Conservation (phyloP, 345 rosid species). For the Moricandia arvensis region DNA sequence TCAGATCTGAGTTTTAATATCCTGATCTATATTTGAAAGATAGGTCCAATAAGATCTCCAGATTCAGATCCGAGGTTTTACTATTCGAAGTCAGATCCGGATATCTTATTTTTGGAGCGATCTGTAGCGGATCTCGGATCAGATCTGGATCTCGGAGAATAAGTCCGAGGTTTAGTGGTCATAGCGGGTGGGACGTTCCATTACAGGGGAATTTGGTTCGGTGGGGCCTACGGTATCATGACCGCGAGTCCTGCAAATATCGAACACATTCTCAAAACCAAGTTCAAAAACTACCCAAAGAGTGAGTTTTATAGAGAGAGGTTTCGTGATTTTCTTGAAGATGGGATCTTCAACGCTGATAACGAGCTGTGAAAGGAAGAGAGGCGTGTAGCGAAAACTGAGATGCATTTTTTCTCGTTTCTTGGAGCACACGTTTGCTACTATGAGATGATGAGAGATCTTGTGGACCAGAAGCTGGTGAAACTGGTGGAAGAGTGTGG, state of each 20-base stretch:
- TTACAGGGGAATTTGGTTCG: conserved; percentile 61
- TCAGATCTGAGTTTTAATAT: no score
- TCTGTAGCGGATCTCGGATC: no score
- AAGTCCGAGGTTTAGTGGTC: not conserved
- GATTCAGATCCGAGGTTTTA: no score
- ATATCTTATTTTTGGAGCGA: no score
- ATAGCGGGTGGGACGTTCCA: conserved; percentile 54
- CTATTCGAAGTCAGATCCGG: no score
- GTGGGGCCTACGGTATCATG: conserved; percentile 50
- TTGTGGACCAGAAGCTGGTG: conserved; percentile 58
- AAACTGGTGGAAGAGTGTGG: conserved; percentile 44
- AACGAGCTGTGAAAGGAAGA: conserved; percentile 61
- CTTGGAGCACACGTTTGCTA: conserved; percentile 42
- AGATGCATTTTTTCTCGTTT: conserved; percentile 65
- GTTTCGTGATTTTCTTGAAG: conserved; percentile 70
- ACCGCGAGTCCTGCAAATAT: conserved; percentile 56
- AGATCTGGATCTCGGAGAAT: no score
- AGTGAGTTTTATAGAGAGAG: conserved; percentile 57
- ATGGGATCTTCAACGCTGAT: conserved; percentile 70
- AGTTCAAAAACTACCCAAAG: conserved; percentile 68
- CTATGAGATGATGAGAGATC: conserved; percentile 46
- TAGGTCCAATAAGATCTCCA: no score
- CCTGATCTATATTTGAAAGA: no score
- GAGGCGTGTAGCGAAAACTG: conserved; percentile 45
- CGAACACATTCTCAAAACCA: conserved; percentile 62